Percentiles rank a stretch among this genome's conserved stretches.
These are phyloP conservation scores for Hypsizygus ulmarius DNA, from an alignment of 1,284 basidiomycete species.

Conservation along the genomic window DNA sequence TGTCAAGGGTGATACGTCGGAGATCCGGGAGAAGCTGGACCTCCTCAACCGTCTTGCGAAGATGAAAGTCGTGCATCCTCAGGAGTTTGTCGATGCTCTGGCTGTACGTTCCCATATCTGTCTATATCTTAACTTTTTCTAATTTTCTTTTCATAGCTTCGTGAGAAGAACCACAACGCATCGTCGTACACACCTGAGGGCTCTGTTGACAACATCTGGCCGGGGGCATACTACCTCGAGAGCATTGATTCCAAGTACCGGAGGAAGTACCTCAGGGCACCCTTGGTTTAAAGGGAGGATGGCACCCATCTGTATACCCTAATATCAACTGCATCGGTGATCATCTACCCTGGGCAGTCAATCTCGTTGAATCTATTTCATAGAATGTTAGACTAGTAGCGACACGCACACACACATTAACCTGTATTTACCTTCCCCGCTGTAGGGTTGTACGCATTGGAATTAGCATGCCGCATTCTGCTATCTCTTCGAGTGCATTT, in stretches of 20 bases:
- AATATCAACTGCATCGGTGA: not conserved
- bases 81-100: constrained; percentile 60
- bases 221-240: constrained; percentile 91
- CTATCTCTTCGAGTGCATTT: too few relatives aligned
- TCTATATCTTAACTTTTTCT: not conserved
- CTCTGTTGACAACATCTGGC: constrained; percentile 90
- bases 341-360: too few relatives aligned
- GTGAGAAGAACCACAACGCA: constrained; percentile 96
- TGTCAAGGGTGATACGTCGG: constrained; percentile 81
- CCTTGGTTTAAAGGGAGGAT: constrained; percentile 35
- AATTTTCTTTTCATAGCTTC: constrained; percentile 52
- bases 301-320: constrained; percentile 5
- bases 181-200: constrained; percentile 85
- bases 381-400: not conserved
- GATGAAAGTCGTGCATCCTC: constrained; percentile 91
- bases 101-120: constrained; percentile 41
- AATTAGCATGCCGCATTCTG: too few relatives aligned
- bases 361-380: not conserved
- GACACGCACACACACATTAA: too few relatives aligned
- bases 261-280: constrained; percentile 75
- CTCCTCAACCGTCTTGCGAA: constrained; percentile 73
- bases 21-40: constrained; percentile 79
- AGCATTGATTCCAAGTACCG: constrained; percentile 92
- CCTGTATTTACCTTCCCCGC: not conserved
- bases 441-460: too few relatives aligned